Evolutionary conservation across 2,329 filamentous ascomycete genomes (phyloP).

Genomic region (Ophidiomyces ophidiicola): DNA sequence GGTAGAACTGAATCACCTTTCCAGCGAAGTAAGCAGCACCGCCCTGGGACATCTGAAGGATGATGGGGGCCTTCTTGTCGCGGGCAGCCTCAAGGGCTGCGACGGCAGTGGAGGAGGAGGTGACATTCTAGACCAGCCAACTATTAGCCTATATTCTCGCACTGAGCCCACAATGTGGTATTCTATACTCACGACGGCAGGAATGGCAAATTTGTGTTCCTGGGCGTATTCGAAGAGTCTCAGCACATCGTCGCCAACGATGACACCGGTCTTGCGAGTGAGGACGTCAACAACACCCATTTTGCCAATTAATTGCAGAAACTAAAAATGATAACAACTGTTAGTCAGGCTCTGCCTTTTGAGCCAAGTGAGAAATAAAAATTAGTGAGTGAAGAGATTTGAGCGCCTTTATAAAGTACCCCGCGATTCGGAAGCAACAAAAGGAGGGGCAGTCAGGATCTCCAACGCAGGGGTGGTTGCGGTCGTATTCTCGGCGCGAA

Average conservation of each 20-base stretch:
- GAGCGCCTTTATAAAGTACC: slow-evolving; percentile 3
- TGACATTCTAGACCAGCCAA: slow-evolving; percentile 56
- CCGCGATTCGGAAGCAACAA: slow-evolving; percentile 9
- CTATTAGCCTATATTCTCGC: not conserved
- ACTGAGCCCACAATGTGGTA: not conserved
- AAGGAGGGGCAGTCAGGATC: slow-evolving; percentile 7
- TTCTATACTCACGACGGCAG: slow-evolving; percentile 50
- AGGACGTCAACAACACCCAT: slow-evolving; percentile 44
- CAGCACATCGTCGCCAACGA: slow-evolving; percentile 54
- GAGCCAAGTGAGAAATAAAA: not conserved
- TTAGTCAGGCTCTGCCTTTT: not conserved
- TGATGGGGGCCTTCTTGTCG: slow-evolving; percentile 79
- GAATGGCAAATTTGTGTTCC: slow-evolving; percentile 78
- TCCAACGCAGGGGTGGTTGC: not conserved
- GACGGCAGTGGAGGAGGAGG: slow-evolving; percentile 77
- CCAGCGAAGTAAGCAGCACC: slow-evolving; percentile 87
- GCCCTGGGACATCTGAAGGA: slow-evolving; percentile 88
- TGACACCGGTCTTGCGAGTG: slow-evolving; percentile 52
- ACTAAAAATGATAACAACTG: not conserved
- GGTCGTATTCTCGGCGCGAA: no score
- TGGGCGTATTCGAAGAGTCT: slow-evolving; percentile 80
- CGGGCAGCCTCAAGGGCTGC: slow-evolving; percentile 87
- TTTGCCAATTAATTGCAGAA: slow-evolving; percentile 16
- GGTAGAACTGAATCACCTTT: slow-evolving; percentile 44
- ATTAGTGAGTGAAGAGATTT: not conserved